These are phyloP conservation scores for Leccinum pachyderme DNA, from an alignment of 1,284 basidiomycete species.

Conservation along the genomic window DNA sequence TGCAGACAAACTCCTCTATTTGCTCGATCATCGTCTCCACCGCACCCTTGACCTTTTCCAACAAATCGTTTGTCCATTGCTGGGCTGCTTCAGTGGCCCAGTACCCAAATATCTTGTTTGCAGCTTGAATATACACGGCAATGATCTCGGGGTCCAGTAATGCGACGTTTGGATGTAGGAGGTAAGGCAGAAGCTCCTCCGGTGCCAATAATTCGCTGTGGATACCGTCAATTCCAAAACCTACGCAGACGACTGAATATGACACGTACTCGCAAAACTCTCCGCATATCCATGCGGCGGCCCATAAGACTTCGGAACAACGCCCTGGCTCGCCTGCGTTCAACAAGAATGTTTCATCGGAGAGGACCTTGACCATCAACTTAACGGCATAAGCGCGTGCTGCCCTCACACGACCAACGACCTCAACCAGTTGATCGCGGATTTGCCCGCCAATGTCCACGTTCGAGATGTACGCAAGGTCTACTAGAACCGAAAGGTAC, in stretches of 20 bases:
- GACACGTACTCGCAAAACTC: slow-evolving; percentile 78
- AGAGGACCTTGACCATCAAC: slow-evolving; percentile 76
- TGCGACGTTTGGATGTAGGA: slow-evolving; percentile 59
- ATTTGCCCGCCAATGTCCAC: slow-evolving; percentile 76
- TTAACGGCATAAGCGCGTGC: slow-evolving; percentile 78
- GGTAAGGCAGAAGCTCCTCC: slow-evolving; percentile 64
- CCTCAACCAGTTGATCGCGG: slow-evolving; percentile 82
- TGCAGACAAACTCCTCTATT: slow-evolving; percentile 54
- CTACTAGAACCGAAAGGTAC: slow-evolving; percentile 92
- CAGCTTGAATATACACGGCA: slow-evolving; percentile 79
- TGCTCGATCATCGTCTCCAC: slow-evolving; percentile 61
- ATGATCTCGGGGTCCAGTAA: slow-evolving; percentile 62
- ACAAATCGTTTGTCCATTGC: slow-evolving; percentile 71
- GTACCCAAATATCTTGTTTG: slow-evolving; percentile 83
- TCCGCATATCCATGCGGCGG: slow-evolving; percentile 93
- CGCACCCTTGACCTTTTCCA: slow-evolving; percentile 58
- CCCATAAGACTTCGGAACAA: slow-evolving; percentile 84
- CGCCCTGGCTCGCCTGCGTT: slow-evolving; percentile 60
- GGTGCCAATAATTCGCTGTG: slow-evolving; percentile 67
- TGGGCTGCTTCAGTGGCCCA: slow-evolving; percentile 78
- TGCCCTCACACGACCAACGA: slow-evolving; percentile 79
- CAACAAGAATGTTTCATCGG: slow-evolving; percentile 70
- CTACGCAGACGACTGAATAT: neutral
- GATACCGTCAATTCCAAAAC: slow-evolving; percentile 6
- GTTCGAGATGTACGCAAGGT: slow-evolving; percentile 82